Percentiles rank a stretch among this genome's conserved stretches.
phyloP scores from a whole-genome alignment of 805 yeast species.

The Candida adriatica region DNA sequence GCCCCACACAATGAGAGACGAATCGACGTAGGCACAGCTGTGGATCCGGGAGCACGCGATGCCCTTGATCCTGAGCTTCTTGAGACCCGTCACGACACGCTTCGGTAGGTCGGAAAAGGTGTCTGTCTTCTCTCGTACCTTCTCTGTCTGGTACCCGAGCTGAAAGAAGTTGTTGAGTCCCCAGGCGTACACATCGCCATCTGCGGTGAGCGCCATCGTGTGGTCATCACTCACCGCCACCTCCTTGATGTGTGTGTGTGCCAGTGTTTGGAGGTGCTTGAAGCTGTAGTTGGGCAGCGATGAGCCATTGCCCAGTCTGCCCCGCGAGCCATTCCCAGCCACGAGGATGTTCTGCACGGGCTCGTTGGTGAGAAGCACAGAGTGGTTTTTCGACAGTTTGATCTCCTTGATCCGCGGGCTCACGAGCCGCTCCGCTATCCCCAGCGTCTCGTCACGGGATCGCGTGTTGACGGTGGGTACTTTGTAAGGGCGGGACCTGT shows the following conservation, averaged over 20 bases:
- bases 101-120: constrained; percentile 24
- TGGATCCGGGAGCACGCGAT: constrained; percentile 59
- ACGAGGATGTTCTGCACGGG: constrained; percentile 40
- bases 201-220: constrained; percentile 46
- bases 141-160: constrained; percentile 44
- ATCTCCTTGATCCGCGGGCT: constrained; percentile 42
- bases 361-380: constrained; percentile 50
- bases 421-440: constrained; percentile 24
- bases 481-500: constrained; percentile 38
- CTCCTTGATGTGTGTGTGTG: constrained; percentile 25
- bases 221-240: constrained; percentile 62
- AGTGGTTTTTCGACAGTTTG: constrained; percentile 57
- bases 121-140: constrained; percentile 19
- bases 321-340: constrained; percentile 64
- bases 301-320: constrained; percentile 59
- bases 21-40: constrained; percentile 49
- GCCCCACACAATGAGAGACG: constrained; percentile 63
- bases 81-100: constrained; percentile 22
- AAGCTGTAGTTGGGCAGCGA: constrained; percentile 37
- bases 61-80: constrained; percentile 21
- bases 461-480: constrained; percentile 21
- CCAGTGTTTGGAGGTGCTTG: constrained; percentile 34
- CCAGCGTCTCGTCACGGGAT: constrained; percentile 6
- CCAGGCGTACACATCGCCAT: constrained; percentile 65
- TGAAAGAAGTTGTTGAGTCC: constrained; percentile 69